Conservation (phyloP, 2,329 filamentous ascomycete species). For the Calonectria naviculata region DNA sequence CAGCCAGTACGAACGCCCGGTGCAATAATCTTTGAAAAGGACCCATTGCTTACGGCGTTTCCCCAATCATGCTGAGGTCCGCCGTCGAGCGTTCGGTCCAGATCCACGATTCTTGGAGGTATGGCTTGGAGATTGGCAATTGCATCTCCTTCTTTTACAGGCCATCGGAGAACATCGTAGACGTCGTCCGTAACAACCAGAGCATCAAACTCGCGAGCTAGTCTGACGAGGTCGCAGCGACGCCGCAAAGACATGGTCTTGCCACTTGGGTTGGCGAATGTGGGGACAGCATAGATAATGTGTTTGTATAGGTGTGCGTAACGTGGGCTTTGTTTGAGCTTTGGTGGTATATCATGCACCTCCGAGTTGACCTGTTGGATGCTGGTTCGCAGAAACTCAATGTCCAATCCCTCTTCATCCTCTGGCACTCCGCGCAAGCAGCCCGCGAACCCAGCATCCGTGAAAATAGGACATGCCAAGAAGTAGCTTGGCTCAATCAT, state of each 20-base stretch:
- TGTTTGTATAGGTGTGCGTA: slow-evolving; percentile 70
- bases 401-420: slow-evolving; percentile 52
- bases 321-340: not conserved
- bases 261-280: slow-evolving; percentile 76
- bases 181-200: slow-evolving; percentile 77
- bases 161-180: slow-evolving; percentile 77
- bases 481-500: slow-evolving; percentile 73
- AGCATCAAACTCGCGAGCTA: slow-evolving; percentile 73
- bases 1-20: slow-evolving; percentile 67
- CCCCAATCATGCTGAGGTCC: slow-evolving; percentile 63
- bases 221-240: slow-evolving; percentile 65
- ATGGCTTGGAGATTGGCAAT: too few species aligned
- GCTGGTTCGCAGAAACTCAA: slow-evolving; percentile 24
- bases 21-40: slow-evolving; percentile 74
- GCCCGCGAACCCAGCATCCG: slow-evolving; percentile 68
- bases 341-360: not conserved
- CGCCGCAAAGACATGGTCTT: slow-evolving; percentile 70
- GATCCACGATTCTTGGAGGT: slow-evolving; percentile 9
- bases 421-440: slow-evolving; percentile 69
- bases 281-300: slow-evolving; percentile 75
- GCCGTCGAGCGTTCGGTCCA: not conserved
- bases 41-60: slow-evolving; percentile 73
- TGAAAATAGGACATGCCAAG: slow-evolving; percentile 70
- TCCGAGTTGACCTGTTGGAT: not conserved
- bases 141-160: slow-evolving; percentile 52